phyloP scores from a whole-genome alignment of 2,329 filamentous ascomycete species.

The Neofusicoccum laricinum region DNA sequence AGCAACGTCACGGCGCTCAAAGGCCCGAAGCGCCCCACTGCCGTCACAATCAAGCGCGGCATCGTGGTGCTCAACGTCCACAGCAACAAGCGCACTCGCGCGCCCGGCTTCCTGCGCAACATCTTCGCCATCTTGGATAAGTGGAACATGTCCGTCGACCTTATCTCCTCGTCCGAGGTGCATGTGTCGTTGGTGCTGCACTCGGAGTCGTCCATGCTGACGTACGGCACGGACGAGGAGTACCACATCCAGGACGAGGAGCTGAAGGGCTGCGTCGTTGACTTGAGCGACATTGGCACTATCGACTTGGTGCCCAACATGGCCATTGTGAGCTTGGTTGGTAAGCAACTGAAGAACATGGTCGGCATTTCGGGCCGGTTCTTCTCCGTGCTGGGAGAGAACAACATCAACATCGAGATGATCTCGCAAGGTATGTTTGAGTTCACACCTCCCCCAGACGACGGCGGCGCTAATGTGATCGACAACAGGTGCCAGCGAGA shows the following conservation, averaged over 20 bases:
- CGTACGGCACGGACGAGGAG: conserved; percentile 38
- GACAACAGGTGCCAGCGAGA: conserved; percentile 86
- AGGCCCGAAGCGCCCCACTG: conserved; percentile 48
- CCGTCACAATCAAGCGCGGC: conserved; percentile 95
- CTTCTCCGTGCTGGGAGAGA: conserved; percentile 90
- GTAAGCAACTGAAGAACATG: conserved; percentile 98
- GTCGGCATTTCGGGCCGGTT: conserved; percentile 84
- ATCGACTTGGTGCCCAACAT: conserved; percentile 89
- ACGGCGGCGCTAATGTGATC: neutral
- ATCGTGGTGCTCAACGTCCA: conserved; percentile 98
- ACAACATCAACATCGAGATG: conserved; percentile 98
- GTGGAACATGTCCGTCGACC: conserved; percentile 84
- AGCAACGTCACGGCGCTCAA: conserved; percentile 46
- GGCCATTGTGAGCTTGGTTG: conserved; percentile 93
- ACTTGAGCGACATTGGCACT: conserved; percentile 77
- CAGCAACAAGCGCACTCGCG: conserved; percentile 93
- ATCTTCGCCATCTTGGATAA: conserved; percentile 90
- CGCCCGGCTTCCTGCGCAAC: conserved; percentile 90
- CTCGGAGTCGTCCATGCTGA: conserved; percentile 61
- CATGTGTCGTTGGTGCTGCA: conserved; percentile 98
- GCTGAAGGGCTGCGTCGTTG: conserved; percentile 56
- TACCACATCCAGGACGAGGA: conserved; percentile 47
- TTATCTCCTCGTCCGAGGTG: conserved; percentile 95
- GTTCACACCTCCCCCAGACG: conserved; percentile 20
- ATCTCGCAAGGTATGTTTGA: conserved; percentile 82